A percentile compares a stretch with the other conserved stretches of the same genome.
Conservation (phyloP, 176 grass and related monocot species). For the Ampelocalamus luodianensis region DNA sequence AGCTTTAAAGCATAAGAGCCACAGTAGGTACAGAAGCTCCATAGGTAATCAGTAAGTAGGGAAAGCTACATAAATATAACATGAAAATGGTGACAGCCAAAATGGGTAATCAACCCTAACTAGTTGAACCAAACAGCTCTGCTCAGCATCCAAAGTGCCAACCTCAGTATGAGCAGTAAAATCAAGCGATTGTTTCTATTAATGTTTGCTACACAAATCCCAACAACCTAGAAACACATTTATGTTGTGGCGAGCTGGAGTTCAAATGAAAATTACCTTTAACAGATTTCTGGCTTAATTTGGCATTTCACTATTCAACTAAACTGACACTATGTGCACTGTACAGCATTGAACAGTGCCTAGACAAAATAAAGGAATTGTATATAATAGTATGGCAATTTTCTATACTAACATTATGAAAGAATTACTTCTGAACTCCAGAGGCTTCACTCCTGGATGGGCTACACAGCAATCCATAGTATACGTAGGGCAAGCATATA, state of each 20-base stretch:
- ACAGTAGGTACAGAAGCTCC: conserved; percentile 7
- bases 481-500: conserved; percentile 23
- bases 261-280: conserved; percentile 1
- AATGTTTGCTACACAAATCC: conserved; percentile 16
- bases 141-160: neutral
- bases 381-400: conserved; percentile 6
- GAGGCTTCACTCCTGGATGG: conserved; percentile 10
- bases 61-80: conserved; percentile 30
- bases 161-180: conserved; percentile 4
- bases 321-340: conserved; percentile 2
- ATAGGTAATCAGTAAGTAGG: neutral
- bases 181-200: conserved; percentile 24
- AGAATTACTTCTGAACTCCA: conserved; percentile 17
- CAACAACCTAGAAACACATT: conserved; percentile 7
- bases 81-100: conserved; percentile 11
- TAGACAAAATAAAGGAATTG: conserved; percentile 15
- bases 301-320: conserved; percentile 16
- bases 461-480: conserved; percentile 10
- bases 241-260: conserved; percentile 18
- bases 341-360: neutral
- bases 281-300: conserved; percentile 22
- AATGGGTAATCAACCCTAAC: neutral
- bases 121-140: conserved; percentile 32
- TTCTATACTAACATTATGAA: conserved; percentile 15
- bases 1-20: conserved; percentile 11